Evolutionary conservation across 1,139 yeast genomes (phyloP).

Genomic region (Zygoascus hellenicus): DNA sequence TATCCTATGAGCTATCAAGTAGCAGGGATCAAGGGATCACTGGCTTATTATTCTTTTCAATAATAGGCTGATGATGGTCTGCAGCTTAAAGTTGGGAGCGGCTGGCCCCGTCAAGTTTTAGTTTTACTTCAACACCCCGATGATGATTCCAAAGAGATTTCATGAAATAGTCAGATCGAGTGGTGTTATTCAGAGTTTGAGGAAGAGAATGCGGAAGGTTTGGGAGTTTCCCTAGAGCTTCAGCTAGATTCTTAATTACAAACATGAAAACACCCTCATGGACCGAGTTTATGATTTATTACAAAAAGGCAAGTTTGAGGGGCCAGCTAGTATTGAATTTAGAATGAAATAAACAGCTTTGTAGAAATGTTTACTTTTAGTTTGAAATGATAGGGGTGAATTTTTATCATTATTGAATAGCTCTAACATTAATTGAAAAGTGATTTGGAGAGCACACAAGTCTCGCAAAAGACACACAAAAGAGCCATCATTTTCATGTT

Average conservation of each 20-base stretch:
- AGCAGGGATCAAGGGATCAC: not conserved
- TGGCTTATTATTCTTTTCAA: not conserved
- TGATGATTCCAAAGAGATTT: constrained; percentile 9
- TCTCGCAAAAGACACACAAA: too few relatives aligned
- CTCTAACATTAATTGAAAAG: too few relatives aligned
- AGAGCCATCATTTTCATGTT: too few relatives aligned
- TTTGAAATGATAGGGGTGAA: too few relatives aligned
- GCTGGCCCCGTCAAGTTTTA: not conserved
- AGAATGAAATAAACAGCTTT: too few relatives aligned
- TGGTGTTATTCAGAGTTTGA: not conserved
- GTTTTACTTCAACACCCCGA: not conserved
- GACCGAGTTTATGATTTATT: not conserved
- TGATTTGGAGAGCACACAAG: too few relatives aligned
- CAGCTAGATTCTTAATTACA: too few relatives aligned
- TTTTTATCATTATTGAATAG: too few relatives aligned
- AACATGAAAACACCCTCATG: not conserved
- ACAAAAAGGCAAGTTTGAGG: constrained; percentile 10
- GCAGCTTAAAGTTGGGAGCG: not conserved
- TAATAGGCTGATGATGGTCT: not conserved
- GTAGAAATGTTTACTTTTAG: too few relatives aligned
- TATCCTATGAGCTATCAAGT: not conserved
- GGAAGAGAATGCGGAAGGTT: too few relatives aligned
- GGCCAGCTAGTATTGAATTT: too few relatives aligned
- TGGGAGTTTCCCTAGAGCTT: too few relatives aligned
- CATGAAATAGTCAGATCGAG: not conserved